Conservation (phyloP, 345 rosid genomes). For the Lumnitzera racemosa region DNA sequence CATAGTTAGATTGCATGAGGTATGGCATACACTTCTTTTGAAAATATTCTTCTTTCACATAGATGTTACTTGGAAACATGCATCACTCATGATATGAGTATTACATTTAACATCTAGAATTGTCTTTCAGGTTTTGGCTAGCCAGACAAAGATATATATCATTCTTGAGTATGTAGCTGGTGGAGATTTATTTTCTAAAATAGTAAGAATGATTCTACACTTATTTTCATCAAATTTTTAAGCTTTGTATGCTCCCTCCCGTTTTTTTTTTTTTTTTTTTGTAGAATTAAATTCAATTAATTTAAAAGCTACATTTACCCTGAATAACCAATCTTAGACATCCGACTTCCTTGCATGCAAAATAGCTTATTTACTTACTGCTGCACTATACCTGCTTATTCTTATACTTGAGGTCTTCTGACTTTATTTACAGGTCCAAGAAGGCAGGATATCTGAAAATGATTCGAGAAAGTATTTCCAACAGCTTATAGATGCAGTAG, state of each 20-base stretch:
- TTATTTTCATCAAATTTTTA: neutral
- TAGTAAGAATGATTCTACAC: conserved; percentile 38
- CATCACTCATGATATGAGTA: neutral
- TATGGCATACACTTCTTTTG: conserved; percentile 11
- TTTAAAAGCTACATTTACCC: neutral
- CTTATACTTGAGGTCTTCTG: conserved; percentile 1
- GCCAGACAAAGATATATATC: conserved; percentile 74
- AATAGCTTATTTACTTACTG: neutral
- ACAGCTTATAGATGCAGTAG: conserved; percentile 87
- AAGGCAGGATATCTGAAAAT: conserved; percentile 58
- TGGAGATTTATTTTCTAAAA: conserved; percentile 80
- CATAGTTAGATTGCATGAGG: conserved; percentile 83
- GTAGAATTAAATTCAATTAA: neutral
- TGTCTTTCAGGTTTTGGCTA: conserved; percentile 58
- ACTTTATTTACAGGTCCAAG: conserved; percentile 46
- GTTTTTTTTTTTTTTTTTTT: neutral
- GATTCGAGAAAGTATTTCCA: conserved; percentile 79
- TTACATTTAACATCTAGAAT: neutral
- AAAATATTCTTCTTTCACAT: conserved; percentile 1
- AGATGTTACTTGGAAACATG: neutral
- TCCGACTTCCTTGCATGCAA: neutral
- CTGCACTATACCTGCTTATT: neutral
- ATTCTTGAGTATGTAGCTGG: conserved; percentile 87
- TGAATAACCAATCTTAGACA: too few relatives aligned
- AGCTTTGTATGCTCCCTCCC: neutral